Evolutionary conservation across 177 flowering plant species (phyloP), one percentile per base, ranked within the genome.

Genomic region (Vitis hybrid): DNA sequence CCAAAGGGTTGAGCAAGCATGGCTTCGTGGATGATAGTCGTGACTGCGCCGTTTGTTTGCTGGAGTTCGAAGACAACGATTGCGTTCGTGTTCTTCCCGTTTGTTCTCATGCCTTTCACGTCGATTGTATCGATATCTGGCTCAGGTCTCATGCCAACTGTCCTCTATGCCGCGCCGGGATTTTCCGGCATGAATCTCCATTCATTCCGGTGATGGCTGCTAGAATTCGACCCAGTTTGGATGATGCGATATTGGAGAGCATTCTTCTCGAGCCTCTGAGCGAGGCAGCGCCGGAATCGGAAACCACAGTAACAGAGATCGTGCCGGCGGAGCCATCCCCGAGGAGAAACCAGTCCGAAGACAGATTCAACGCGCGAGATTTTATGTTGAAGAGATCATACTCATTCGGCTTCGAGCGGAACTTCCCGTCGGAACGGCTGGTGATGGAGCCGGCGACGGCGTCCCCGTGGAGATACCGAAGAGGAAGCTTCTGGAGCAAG

Each of bases 61-160:
- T 91, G 3, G 98, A 93, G 63, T 93, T 96, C 72, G 95, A 90
- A 71, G 91, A 89, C 1, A 78, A 82, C 69, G 99, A 96, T 13
- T 88, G 84, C 78, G 86, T 96, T 35, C 91, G 99, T 1, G 91
- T 94, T 6, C 90, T 96, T 2, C 99, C 99, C 2, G 78, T 77
- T 9, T 96, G 99, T 71, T 73, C 79, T 2, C 99, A 96, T 79
- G 81, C 90, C 0, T 96, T 96, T 66, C 99, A 96, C 76, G 90
- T 91, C 1, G 98, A 96, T 49, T 96, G 99, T 73, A 96, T 96
- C 61, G 98, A 96, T 52, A 78, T 86, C 8, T 96, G 99, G 99
- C 88, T 96, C 1, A 74, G 92, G 50, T 88, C 95, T 2, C 97
- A 96, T 80, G 97, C 97, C 18, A 91, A 87, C 72, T 96, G 98